Percentiles rank a stretch among this genome's conserved stretches.
Evolutionary conservation across 805 yeast species (phyloP).

Genomic region (Debaryomyces prosopidis): DNA sequence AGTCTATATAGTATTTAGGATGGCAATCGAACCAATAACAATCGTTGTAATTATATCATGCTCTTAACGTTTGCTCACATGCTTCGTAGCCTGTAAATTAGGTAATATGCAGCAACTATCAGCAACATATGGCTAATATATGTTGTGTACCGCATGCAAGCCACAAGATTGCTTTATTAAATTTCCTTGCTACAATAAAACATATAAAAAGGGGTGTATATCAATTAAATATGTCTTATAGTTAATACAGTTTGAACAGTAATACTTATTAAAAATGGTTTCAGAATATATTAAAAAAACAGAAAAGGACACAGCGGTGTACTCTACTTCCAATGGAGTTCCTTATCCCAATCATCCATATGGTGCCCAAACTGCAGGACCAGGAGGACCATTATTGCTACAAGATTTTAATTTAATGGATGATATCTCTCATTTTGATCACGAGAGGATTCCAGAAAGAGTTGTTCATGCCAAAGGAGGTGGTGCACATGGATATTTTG

Average conservation of each 20-base stretch:
- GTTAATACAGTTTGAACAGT: too few species aligned
- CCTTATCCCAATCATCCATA: constrained; percentile 54
- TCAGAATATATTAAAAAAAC: constrained; percentile 1
- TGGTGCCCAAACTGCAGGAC: constrained; percentile 54
- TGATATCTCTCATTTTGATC: constrained; percentile 58
- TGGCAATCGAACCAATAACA: too few species aligned
- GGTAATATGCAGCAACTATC: too few species aligned
- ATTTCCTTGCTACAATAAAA: too few species aligned
- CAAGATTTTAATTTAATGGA: constrained; percentile 62
- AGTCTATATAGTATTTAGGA: too few species aligned
- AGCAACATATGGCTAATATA: too few species aligned
- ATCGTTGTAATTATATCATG: too few species aligned
- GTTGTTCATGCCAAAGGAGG: constrained; percentile 70
- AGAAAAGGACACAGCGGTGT: constrained; percentile 22
- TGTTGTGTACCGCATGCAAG: too few species aligned
- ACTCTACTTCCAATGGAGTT: constrained; percentile 55
- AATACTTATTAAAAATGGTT: constrained; percentile 1
- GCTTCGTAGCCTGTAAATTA: too few species aligned
- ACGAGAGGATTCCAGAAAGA: constrained; percentile 66
- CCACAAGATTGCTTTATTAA: too few species aligned
- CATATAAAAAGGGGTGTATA: too few species aligned
- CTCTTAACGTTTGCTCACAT: constrained; percentile 43
- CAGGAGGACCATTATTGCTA: constrained; percentile 56
- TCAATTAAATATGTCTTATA: too few species aligned
- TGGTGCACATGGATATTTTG: constrained; percentile 62